These are phyloP conservation scores for Parathielavia hyrcaniae DNA, from an alignment of 495 filamentous ascomycete genomes.

Conservation along the genomic window DNA sequence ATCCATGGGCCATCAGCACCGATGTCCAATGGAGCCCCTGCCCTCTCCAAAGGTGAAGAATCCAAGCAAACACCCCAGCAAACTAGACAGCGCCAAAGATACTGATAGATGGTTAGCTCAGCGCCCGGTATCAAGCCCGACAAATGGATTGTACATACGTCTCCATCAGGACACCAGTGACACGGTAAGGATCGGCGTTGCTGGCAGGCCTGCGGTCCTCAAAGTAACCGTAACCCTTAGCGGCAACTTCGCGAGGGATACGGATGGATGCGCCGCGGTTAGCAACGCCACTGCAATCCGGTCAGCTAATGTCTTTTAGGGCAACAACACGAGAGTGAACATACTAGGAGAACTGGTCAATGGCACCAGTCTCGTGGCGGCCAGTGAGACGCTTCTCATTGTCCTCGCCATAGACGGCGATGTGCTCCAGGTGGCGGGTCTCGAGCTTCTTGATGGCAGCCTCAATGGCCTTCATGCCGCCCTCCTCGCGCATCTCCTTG, in stretches of 20 bases:
- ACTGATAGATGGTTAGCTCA: background rate
- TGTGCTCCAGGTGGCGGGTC: slow-evolving; percentile 88
- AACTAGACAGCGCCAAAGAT: slow-evolving; percentile 9
- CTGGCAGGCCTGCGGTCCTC: slow-evolving; percentile 93
- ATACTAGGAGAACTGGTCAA: slow-evolving; percentile 81
- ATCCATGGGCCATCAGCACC: slow-evolving; percentile 1
- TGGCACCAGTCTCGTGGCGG: slow-evolving; percentile 84
- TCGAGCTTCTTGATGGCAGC: slow-evolving; percentile 59
- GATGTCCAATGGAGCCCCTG: background rate
- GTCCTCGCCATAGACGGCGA: slow-evolving; percentile 93
- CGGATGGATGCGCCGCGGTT: slow-evolving; percentile 88
- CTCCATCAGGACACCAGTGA: slow-evolving; percentile 36
- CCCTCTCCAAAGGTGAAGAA: slow-evolving; percentile 5
- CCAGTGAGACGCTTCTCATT: slow-evolving; percentile 90
- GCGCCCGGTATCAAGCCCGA: slow-evolving; percentile 1
- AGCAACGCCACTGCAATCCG: slow-evolving; percentile 60
- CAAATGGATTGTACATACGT: slow-evolving; percentile 15
- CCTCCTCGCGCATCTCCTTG: slow-evolving; percentile 76
- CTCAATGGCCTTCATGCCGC: slow-evolving; percentile 92
- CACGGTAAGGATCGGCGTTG: slow-evolving; percentile 88
- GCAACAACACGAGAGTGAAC: background rate
- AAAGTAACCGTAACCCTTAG: slow-evolving; percentile 96
- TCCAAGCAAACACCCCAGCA: background rate
- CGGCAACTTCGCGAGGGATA: slow-evolving; percentile 82
- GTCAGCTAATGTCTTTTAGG: background rate